These are phyloP conservation scores for Colletotrichum eleusines DNA, from an alignment of 2,329 filamentous ascomycete genomes.

Conservation along the genomic window DNA sequence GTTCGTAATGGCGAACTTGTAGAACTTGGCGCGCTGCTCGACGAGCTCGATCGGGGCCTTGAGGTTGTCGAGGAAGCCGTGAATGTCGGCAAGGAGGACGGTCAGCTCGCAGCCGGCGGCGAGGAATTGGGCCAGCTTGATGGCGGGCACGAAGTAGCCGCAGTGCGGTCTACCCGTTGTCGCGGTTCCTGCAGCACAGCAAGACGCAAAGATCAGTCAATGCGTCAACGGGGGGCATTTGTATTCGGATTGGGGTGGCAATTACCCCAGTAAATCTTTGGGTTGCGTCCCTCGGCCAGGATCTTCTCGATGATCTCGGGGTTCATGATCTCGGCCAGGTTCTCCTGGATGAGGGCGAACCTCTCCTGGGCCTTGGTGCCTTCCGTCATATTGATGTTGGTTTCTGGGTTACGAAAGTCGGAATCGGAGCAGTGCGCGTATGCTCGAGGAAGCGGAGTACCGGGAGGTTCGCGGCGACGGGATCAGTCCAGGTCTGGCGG, in stretches of 20 bases:
- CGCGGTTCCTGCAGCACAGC: conserved; percentile 69
- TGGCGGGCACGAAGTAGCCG: conserved; percentile 88
- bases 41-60: conserved; percentile 93
- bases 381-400: conserved; percentile 43
- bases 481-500: conserved; percentile 3
- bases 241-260: not conserved
- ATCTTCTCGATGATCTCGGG: conserved; percentile 85
- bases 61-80: conserved; percentile 84
- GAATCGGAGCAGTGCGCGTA: not conserved
- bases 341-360: conserved; percentile 81
- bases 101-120: conserved; percentile 86
- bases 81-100: conserved; percentile 80
- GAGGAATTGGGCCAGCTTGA: conserved; percentile 92
- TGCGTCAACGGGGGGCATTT: conserved; percentile 11
- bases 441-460: not conserved
- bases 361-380: conserved; percentile 67
- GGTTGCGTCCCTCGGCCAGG: conserved; percentile 75
- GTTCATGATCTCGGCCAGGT: conserved; percentile 85
- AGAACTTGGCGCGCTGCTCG: conserved; percentile 85
- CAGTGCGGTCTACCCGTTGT: conserved; percentile 90
- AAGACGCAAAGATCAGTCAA: conserved; percentile 32
- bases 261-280: conserved; percentile 87
- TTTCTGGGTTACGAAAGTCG: not conserved
- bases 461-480: conserved; percentile 3
- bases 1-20: conserved; percentile 79